A percentile compares a stretch with the other conserved stretches of the same genome.
phyloP scores from a whole-genome alignment of 345 rosid genomes.

The Rhodamnia rubescens region DNA sequence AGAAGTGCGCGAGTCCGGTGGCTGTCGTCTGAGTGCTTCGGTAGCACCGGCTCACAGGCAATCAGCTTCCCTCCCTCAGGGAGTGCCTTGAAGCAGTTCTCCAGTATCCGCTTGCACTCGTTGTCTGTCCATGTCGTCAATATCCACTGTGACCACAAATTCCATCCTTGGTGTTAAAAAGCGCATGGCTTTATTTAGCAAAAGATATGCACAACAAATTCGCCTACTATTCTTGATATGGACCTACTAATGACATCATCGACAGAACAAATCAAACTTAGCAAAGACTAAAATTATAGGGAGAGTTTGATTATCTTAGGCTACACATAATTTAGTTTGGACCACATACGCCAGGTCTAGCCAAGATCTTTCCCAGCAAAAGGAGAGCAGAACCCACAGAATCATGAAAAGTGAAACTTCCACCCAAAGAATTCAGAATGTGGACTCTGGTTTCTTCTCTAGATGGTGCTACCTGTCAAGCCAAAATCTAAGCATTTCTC shows the following conservation, averaged over 20 bases:
- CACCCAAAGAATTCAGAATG: background rate
- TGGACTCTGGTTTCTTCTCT: background rate
- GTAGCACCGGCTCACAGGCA: conserved; percentile 77
- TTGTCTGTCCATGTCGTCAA: conserved; percentile 71
- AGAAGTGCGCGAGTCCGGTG: conserved; percentile 70
- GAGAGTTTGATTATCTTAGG: background rate
- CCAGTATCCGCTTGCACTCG: conserved; percentile 71
- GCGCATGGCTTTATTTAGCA: background rate
- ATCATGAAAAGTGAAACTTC: background rate
- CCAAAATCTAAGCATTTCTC: background rate
- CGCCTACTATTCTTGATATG: background rate
- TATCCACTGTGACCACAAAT: conserved; percentile 46
- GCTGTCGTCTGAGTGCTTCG: conserved; percentile 54
- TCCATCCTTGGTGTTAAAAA: background rate
- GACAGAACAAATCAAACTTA: background rate
- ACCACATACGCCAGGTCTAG: background rate
- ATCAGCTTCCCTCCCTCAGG: conserved; percentile 71
- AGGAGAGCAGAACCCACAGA: background rate
- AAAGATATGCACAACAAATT: background rate
- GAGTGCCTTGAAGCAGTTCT: conserved; percentile 70
- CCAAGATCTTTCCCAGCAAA: background rate
- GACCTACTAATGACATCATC: background rate
- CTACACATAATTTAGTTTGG: background rate
- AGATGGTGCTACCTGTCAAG: background rate
- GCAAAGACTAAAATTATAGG: background rate